Evolutionary conservation across 768 basidiomycete genomes (phyloP), one percentile per base, ranked within the genome.

Genomic region (Trametes punicea): DNA sequence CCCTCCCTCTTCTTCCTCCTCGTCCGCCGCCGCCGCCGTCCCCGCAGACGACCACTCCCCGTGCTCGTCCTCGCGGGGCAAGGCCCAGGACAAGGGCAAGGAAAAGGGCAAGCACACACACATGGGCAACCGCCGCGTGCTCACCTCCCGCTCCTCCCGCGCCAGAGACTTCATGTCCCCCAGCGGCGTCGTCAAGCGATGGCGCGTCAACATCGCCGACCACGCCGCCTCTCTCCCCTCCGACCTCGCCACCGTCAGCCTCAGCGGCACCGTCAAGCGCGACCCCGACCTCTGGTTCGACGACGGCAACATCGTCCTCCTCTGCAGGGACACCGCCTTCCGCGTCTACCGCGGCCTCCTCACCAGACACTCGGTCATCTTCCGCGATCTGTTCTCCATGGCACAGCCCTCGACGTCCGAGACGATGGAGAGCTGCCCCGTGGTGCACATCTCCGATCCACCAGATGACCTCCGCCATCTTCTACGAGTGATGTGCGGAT

Each of bases 271-370:
- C 49, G 53, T 60, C 53, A 60, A 60, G 44, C 58, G 58, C 58
- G 58, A 60, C 26, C 29, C 47, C 26, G 60, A 62, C 15, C 57
- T 65, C 25, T 65, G 62, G 62, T 65, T 61, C 40, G 64, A 65
- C 0, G 64, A 65, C 53, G 64, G 64, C 13, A 63, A 63, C 58
- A 56, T 65, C 48, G 40, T 65, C 31, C 57, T 65, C 10, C 49
- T 57, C 9, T 55, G 56, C 30, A 42, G 56, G 36, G 49, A 49
- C 18, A 18, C 33, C 4, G 50, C 52, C 15, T 65, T 65, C 48
- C 59, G 59, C 15, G 46, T 63, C 34, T 62, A 65, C 57, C 59
- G 57, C 11, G 64, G 64, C 16, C 48, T 65, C n/a, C 62, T 65
- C 38, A 51, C 64, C 1, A n/a, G 55, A 4, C 48, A 63, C 26